phyloP scores from a whole-genome alignment of 2,329 filamentous ascomycete genomes.

The Aspergillus terreus region DNA sequence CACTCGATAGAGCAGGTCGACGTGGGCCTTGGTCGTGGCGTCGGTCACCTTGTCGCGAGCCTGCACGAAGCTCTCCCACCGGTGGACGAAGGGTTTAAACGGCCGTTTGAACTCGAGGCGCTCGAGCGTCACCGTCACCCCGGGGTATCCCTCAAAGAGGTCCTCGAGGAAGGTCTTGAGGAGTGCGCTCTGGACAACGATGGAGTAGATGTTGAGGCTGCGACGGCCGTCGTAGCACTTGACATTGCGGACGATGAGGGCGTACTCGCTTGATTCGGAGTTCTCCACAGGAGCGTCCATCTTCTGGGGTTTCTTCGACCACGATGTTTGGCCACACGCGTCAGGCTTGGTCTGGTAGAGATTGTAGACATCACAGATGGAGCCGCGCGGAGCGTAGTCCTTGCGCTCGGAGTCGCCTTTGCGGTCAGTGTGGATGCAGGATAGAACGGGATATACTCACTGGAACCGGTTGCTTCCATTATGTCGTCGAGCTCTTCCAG shows the following conservation, averaged over 20 bases:
- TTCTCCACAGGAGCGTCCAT: constrained; percentile 56
- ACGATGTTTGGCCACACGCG: constrained; percentile 49
- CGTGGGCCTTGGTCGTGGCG: constrained; percentile 43
- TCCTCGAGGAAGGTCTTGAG: constrained; percentile 55
- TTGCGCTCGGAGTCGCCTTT: not conserved
- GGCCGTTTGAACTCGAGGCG: constrained; percentile 58
- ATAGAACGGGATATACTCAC: too few relatives aligned
- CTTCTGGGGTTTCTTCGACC: constrained; percentile 56
- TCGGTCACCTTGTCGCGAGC: constrained; percentile 44
- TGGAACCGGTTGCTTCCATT: not conserved
- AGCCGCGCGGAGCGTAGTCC: constrained; percentile 19
- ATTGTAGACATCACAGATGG: constrained; percentile 41
- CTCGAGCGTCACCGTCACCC: constrained; percentile 57
- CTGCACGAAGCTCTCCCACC: constrained; percentile 52
- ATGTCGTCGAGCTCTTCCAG: not conserved
- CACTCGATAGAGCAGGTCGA: constrained; percentile 46
- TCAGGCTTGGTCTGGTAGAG: constrained; percentile 52
- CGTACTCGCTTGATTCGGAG: constrained; percentile 59
- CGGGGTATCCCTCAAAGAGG: constrained; percentile 57
- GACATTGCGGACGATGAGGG: constrained; percentile 57
- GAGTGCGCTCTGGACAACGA: constrained; percentile 61
- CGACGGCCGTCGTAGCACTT: constrained; percentile 58
- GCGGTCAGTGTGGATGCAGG: too few relatives aligned
- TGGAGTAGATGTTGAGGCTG: constrained; percentile 58
- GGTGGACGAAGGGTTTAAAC: constrained; percentile 63